Base-by-base conservation (phyloP, 179 eudicot genomes). In the Spinacia oleracea region DNA sequence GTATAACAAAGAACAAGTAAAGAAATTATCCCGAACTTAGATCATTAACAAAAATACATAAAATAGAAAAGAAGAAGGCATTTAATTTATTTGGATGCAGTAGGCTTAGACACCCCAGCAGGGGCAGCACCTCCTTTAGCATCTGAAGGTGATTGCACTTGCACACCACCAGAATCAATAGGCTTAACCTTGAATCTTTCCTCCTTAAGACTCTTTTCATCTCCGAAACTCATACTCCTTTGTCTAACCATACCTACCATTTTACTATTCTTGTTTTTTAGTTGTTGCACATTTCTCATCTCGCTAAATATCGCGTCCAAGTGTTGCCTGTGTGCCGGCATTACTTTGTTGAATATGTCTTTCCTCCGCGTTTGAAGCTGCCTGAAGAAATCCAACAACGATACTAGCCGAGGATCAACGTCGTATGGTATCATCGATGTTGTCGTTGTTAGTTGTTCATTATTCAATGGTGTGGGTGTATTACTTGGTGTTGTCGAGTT, bases 111-210 rank as follows among this genome's bases (percentile, higher is more conserved):
- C 6, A 73, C 86, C 9, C 60, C 68, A 12, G 48, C 79, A n/a
- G n/a, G n/a, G n/a, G n/a, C n/a, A n/a, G n/a, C n/a, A n/a, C n/a
- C n/a, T 20, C 74, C 71, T 63, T 51, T 72, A 58, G 53, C 77
- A 62, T 42, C 79, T 40, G 48, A 46, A 12, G 71, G 58, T 18
- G 86, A 58, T 15, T 51, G 73, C 12, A 34, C 34, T 15, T 51
- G 73, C 12, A 34, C 34, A n/a, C 53, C 70, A 8, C 78, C 78
- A 29, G 72, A 79, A 31, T 81, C 75, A 71, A 84, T 79, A 62
- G 84, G 81, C 75, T 84, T 84, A 20, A 84, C 87, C 68, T 84
- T 81, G 31, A 84, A 84, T 74, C 84, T 81, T 14, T 75, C 70
- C 48, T 10, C 14, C 78, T 71, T 84, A 51, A 81, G 25, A 15